Base-by-base conservation (phyloP, 2,329 filamentous ascomycete genomes). In the Knufia petricola region DNA sequence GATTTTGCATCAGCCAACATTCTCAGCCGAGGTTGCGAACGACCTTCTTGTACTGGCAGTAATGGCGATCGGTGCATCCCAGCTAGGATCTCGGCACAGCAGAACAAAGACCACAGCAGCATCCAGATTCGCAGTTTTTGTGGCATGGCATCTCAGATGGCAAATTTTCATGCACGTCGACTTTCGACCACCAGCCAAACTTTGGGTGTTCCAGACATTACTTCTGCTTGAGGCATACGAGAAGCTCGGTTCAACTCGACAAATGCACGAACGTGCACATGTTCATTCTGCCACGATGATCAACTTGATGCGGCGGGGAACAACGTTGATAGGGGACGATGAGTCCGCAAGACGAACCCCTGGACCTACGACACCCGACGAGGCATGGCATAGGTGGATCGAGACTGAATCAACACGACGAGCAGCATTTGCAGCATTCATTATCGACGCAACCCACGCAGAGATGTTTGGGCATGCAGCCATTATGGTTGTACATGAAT, bases 381-480 rank as follows among this genome's bases (percentile, higher is more conserved):
- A 94, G 56, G 92, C 85, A 74, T 98, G 92, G 92, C 85, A 88
- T 59, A 82, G 87, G 58, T 96, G 92, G 92, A 92, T 96, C 59
- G 89, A 84, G 12, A 88, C 88, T 44, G 92, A 98, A 64, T 85
- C 90, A 1, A 96, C 89, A 0, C 77, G 87, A 28, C 79, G 92
- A 51, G 87, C 85, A 2, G 92, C 90, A 0, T 96, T 95, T 68
- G 88, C 87, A 0, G 92, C 92, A 0, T 96, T 96, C 62, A 80
- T 95, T 36, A 83, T 96, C 55, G 92, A 98, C 64, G 94, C 88
- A 3, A 94, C 89, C 1, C 92, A 98, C 64, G 88, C 89, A 1
- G 94, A 87, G 23, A 95, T 98, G 85, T 96, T 96, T 65, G 92
- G 90, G 0, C 92, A 96, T 65, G 92, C 89, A 2, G 90, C 87